Conservation (phyloP, 495 filamentous ascomycete species). For the Aspergillus panamensis region DNA sequence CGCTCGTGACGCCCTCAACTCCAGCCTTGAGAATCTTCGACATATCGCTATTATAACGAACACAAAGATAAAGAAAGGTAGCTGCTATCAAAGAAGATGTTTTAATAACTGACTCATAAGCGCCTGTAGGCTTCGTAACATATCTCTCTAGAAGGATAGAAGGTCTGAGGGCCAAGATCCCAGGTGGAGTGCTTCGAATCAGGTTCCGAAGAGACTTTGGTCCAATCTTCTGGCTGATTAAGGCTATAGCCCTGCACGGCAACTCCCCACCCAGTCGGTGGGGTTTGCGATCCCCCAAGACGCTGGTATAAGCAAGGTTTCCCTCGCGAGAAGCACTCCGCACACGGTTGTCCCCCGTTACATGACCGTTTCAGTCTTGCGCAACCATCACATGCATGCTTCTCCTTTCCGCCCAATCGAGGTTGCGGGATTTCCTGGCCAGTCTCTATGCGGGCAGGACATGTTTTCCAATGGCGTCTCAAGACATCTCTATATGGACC, state of each 20-base stretch:
- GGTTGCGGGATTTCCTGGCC: conserved; percentile 28
- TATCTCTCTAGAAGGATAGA: conserved; percentile 20
- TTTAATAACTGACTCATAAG: neutral
- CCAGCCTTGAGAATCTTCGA: no score
- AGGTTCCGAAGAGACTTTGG: neutral
- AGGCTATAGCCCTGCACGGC: neutral
- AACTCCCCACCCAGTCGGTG: conserved; percentile 4
- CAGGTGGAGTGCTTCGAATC: conserved; percentile 12
- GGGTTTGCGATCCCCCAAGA: conserved; percentile 6
- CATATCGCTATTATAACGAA: no score
- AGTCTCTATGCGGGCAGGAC: conserved; percentile 24
- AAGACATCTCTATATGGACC: conserved; percentile 27
- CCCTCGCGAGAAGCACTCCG: conserved; percentile 28
- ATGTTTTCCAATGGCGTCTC: conserved; percentile 38
- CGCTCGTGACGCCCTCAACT: no score
- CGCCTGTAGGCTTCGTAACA: conserved; percentile 10
- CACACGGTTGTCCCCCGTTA: conserved; percentile 27
- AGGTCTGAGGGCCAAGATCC: conserved; percentile 27
- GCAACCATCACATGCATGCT: conserved; percentile 38
- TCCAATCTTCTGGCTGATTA: neutral
- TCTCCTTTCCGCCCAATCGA: conserved; percentile 31
- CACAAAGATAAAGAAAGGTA: neutral
- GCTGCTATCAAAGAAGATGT: neutral
- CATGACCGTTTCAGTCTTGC: conserved; percentile 35
- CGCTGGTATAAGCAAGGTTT: conserved; percentile 33